A percentile compares a stretch with the other conserved stretches of the same genome.
Evolutionary conservation across 495 filamentous ascomycete genomes (phyloP).

Genomic region (Pyrenula aspistea): DNA sequence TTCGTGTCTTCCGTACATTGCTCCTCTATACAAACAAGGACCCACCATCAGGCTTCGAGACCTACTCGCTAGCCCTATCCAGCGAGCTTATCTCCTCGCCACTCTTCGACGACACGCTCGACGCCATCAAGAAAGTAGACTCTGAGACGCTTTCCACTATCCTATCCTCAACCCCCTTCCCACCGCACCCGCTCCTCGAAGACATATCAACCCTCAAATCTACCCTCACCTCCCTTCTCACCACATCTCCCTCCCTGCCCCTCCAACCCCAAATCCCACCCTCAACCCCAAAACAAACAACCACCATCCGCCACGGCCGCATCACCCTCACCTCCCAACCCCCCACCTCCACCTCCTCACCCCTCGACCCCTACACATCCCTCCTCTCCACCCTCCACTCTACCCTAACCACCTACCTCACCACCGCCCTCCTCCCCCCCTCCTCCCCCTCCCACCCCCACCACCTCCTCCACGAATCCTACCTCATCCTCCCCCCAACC

Average conservation of each 20-base stretch:
- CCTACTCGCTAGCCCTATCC: neutral
- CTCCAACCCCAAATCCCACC: neutral
- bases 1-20: neutral
- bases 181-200: neutral
- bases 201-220: neutral
- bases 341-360: conserved; percentile 34
- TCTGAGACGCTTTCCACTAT: neutral
- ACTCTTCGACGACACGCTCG: neutral
- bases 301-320: neutral
- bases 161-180: neutral
- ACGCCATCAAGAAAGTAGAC: neutral
- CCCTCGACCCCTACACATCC: conserved; percentile 62
- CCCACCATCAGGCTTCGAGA: neutral
- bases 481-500: conserved; percentile 70
- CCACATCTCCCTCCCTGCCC: neutral
- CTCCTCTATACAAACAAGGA: neutral
- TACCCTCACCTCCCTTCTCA: neutral
- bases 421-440: conserved; percentile 38
- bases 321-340: neutral
- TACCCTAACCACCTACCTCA: conserved; percentile 42
- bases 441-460: conserved; percentile 20
- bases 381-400: conserved; percentile 54
- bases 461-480: conserved; percentile 65
- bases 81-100: neutral
- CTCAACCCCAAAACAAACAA: neutral